Evolutionary conservation across 306 rosid genomes (phyloP).

Genomic region (Prinsepia uniflora): DNA sequence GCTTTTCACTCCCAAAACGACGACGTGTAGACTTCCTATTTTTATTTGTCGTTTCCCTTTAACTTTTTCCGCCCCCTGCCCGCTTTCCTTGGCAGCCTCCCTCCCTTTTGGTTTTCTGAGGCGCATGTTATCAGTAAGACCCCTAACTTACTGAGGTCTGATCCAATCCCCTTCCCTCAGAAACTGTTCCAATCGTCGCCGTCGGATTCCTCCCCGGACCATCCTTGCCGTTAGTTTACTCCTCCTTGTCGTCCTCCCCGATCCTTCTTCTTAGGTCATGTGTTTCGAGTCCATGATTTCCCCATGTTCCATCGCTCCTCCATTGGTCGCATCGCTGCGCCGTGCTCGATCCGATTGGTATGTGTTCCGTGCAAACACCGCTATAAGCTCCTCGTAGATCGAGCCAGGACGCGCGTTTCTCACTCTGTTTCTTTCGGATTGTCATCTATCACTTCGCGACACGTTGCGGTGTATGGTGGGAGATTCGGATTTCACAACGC

Average conservation of each 20-base stretch:
- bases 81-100: background rate
- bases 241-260: background rate
- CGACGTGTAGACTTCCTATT: constrained; percentile 6
- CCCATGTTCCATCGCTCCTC: constrained; percentile 12
- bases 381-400: constrained; percentile 14
- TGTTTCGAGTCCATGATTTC: background rate
- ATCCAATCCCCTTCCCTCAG: background rate
- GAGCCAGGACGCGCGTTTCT: background rate
- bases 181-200: constrained; percentile 19
- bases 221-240: background rate
- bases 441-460: background rate
- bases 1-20: background rate
- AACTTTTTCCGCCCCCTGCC: background rate
- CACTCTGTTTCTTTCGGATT: background rate
- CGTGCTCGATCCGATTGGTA: constrained; percentile 35
- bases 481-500: background rate
- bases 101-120: background rate
- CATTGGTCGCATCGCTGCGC: constrained; percentile 29
- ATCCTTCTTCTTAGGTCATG: constrained; percentile 13
- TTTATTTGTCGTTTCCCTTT: constrained; percentile 15
- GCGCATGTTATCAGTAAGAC: background rate
- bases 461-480: constrained; percentile 5
- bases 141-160: constrained; percentile 16
- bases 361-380: constrained; percentile 7
- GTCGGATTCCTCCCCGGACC: constrained; percentile 6